Conservation (phyloP, 139 green algal genomes). For the Dunaliella primolecta region DNA sequence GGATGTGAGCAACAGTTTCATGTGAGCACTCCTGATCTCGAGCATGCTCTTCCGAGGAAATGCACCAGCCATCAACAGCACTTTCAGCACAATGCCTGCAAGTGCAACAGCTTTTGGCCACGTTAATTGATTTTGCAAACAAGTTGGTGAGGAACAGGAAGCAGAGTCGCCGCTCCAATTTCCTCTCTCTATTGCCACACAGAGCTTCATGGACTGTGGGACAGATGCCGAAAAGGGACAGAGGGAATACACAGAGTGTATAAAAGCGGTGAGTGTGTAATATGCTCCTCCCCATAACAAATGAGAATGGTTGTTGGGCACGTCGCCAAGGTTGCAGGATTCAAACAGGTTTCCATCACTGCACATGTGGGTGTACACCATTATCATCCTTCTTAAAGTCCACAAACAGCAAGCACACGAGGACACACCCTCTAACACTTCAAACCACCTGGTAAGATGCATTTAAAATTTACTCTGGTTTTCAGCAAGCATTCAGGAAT, state of each 20-base stretch:
- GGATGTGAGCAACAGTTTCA: constrained; percentile 36
- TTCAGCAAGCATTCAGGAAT: too few species aligned
- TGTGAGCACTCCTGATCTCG: not conserved
- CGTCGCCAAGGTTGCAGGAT: too few species aligned
- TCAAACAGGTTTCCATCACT: too few species aligned
- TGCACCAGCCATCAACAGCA: too few species aligned
- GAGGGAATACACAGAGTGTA: constrained; percentile 31
- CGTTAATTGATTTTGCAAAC: not conserved
- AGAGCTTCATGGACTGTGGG: constrained; percentile 43
- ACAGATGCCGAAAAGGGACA: constrained; percentile 22
- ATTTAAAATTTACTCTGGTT: too few species aligned
- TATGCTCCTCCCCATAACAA: not conserved
- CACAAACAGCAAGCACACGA: too few species aligned
- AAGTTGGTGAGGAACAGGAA: not conserved
- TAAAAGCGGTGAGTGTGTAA: constrained; percentile 21
- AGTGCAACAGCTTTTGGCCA: not conserved
- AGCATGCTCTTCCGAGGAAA: too few species aligned
- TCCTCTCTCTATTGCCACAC: not conserved
- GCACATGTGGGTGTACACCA: too few species aligned
- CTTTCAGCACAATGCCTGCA: not conserved
- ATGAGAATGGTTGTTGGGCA: not conserved
- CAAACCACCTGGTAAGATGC: too few species aligned
- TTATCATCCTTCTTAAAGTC: too few species aligned
- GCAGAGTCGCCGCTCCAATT: not conserved
- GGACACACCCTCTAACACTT: too few species aligned